Conservation (phyloP, 139 green algal species). For the Chlorella sp. region DNA sequence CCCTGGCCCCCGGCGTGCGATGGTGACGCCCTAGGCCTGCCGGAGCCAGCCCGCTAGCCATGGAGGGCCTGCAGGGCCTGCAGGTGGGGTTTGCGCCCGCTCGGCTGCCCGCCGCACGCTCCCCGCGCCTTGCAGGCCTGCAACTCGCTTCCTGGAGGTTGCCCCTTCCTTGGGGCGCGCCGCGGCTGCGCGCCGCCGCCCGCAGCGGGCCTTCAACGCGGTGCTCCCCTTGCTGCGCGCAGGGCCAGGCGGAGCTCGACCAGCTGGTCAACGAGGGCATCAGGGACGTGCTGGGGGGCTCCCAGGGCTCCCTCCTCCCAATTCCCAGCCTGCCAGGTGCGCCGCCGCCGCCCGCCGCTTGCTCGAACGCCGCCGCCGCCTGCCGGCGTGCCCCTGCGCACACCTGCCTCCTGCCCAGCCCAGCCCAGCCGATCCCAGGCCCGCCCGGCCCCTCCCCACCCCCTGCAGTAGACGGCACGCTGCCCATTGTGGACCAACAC, state of each 20-base stretch:
- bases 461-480: not conserved
- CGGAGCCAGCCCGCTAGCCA: not conserved
- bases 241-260: slow-evolving; percentile 1
- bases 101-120: not conserved
- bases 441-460: not conserved
- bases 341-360: not conserved
- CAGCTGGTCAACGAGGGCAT: slow-evolving; percentile 32
- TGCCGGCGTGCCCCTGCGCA: no score
- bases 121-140: not conserved
- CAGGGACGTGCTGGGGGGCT: slow-evolving; percentile 24
- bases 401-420: no score
- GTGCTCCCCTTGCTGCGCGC: not conserved
- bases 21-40: no score
- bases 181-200: no score
- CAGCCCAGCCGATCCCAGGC: not conserved
- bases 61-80: not conserved
- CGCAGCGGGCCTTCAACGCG: no score
- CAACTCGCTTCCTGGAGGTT: no score
- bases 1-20: no score
- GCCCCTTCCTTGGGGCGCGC: no score
- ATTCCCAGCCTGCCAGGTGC: slow-evolving; percentile 18
- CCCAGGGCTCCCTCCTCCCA: slow-evolving; percentile 32
- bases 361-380: not conserved
- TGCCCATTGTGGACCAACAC: slow-evolving; percentile 29
- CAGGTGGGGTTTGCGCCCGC: not conserved